Base-by-base conservation (phyloP, 305 asterid species). In the Fraxinus sp. region DNA sequence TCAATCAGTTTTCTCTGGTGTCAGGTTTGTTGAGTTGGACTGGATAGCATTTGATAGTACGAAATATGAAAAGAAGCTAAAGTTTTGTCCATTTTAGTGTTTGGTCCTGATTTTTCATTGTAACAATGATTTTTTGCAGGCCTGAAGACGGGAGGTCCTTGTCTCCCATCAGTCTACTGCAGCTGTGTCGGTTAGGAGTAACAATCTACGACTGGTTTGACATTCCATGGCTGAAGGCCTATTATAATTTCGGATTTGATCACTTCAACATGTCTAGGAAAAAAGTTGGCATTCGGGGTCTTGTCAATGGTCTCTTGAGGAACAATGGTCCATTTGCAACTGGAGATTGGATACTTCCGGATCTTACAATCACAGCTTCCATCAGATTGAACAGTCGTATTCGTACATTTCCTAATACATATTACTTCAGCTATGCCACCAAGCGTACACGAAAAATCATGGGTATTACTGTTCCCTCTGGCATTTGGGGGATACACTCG, bases 351-450 rank as follows among this genome's bases (percentile, higher is more conserved):
- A 93, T 96, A 80, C 98, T 96, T 80, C 99, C 98, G 0, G 99
- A 96, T 83, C 97, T 96, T 77, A 91, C 98, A 2, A 87, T 96
- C 83, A 98, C 94, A 86, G 99, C 98, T 1, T 90, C 98, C 5
- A 76, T 93, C 82, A 83, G 84, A 78, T 68, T 96, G 82, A 96
- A 96, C 88, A 89, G 88, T 83, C 87, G 79, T 75, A 83, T 94
- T 49, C 89, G 75, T 1, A 96, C 97, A 10, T 91, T 90, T 86
- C 98, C 99, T 0, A 89, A 91, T 66, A 94, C 99, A 0, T 93
- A 91, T 89, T 96, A 96, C 89, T 96, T 94, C 92, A 96, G 98
- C 91, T 94, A 96, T 24, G 98, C 99, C 82, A 96, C 99, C 62
- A 94, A 91, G 71, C 92, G 97, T 1, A 94, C 99, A 0, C 84